Conservation (phyloP, 768 basidiomycete genomes). For the Mycena epipterygia region DNA sequence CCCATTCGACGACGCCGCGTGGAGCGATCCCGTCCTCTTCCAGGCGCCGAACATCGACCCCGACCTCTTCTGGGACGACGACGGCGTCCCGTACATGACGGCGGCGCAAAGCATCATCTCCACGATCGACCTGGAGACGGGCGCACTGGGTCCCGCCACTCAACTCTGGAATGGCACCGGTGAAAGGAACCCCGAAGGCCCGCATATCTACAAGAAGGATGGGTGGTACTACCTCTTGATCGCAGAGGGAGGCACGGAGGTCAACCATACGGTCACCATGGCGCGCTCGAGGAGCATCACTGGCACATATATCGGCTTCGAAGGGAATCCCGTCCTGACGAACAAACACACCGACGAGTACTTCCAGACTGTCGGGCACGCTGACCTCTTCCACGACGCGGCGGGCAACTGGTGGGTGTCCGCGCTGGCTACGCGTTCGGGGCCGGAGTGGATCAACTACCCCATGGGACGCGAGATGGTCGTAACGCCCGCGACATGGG, state of each 20-base stretch:
- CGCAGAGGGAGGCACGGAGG: conserved; percentile 43
- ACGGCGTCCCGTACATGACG: conserved; percentile 36
- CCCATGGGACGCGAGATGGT: conserved; percentile 49
- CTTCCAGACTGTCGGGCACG: conserved; percentile 49
- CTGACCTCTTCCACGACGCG: conserved; percentile 45
- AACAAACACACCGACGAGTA: conserved; percentile 38
- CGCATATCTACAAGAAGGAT: conserved; percentile 35
- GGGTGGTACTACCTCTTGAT: conserved; percentile 47
- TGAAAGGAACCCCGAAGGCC: conserved; percentile 27
- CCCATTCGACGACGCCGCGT: conserved; percentile 30
- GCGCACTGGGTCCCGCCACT: conserved; percentile 25
- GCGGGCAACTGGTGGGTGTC: conserved; percentile 47
- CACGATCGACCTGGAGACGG: conserved; percentile 33
- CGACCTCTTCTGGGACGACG: conserved; percentile 34
- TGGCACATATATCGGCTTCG: conserved; percentile 41
- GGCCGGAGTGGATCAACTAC: conserved; percentile 38
- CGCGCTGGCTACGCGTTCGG: conserved; percentile 36
- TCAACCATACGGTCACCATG: conserved; percentile 37
- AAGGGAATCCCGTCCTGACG: conserved; percentile 31
- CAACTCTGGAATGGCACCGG: conserved; percentile 28
- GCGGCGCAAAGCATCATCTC: conserved; percentile 41
- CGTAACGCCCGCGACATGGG: conserved; percentile 44
- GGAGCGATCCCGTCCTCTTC: conserved; percentile 28
- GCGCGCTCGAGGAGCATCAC: conserved; percentile 39
- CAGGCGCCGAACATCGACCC: conserved; percentile 26